Conservation (phyloP, 345 rosid species). For the Euphorbia lathyris region DNA sequence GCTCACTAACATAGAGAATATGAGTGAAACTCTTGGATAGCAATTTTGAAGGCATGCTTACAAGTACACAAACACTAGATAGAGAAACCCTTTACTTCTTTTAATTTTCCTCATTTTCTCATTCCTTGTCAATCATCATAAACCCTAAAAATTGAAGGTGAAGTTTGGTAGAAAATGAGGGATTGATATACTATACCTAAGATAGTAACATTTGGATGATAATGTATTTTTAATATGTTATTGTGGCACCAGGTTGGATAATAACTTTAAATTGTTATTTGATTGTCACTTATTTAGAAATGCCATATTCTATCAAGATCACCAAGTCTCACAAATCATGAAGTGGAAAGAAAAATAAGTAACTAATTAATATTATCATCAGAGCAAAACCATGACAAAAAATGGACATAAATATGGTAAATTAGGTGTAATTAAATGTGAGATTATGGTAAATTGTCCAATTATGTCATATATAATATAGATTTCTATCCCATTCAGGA, state of each 20-base stretch:
- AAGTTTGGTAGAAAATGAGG: constrained; percentile 8
- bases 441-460: not conserved
- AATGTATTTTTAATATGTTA: constrained; percentile 3
- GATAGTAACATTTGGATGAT: not conserved
- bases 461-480: not conserved
- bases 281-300: not conserved
- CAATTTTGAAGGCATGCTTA: not conserved
- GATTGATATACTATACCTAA: constrained; percentile 11
- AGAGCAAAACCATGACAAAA: no score
- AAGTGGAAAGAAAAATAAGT: not conserved
- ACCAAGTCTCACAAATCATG: not conserved
- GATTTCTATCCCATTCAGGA: not conserved
- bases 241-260: not conserved
- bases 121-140: constrained; percentile 6
- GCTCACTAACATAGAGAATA: no score
- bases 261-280: not conserved
- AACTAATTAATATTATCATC: not conserved
- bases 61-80: not conserved
- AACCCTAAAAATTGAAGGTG: not conserved
- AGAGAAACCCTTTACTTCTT: not conserved
- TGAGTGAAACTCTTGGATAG: not conserved
- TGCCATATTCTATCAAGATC: not conserved
- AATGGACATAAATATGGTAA: not conserved
- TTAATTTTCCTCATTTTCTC: not conserved
- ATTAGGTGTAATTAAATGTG: not conserved